Conservation (phyloP, 768 basidiomycete species). For the Serpula lacrymans region DNA sequence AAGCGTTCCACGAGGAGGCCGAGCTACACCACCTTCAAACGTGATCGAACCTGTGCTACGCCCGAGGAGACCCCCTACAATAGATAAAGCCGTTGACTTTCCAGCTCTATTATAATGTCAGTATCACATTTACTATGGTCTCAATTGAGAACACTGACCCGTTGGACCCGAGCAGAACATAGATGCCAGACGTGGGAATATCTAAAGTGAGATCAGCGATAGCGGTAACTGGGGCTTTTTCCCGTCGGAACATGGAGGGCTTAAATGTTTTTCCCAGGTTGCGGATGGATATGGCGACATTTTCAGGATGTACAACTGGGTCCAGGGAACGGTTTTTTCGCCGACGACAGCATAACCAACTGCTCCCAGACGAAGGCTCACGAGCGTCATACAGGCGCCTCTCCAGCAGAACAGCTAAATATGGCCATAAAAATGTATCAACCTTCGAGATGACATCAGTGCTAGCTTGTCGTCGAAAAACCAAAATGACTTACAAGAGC, state of each 20-base stretch:
- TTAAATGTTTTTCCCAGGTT: constrained; percentile 59
- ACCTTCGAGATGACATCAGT: constrained; percentile 38
- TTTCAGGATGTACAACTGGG: constrained; percentile 27
- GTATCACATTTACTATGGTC: not conserved
- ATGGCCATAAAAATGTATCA: constrained; percentile 73
- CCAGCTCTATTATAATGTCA: constrained; percentile 50
- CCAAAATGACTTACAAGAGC: constrained; percentile 48
- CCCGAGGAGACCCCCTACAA: constrained; percentile 60
- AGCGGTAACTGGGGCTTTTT: constrained; percentile 53
- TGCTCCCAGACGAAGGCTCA: constrained; percentile 26
- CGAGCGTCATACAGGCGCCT: constrained; percentile 57
- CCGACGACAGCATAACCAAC: constrained; percentile 20
- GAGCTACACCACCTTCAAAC: constrained; percentile 48
- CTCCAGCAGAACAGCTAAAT: constrained; percentile 58
- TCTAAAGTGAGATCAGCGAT: constrained; percentile 64
- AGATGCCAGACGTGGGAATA: constrained; percentile 72
- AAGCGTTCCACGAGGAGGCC: constrained; percentile 59
- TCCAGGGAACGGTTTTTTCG: constrained; percentile 13
- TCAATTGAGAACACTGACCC: constrained; percentile 37
- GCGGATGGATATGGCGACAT: constrained; percentile 58
- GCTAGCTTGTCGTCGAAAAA: not conserved
- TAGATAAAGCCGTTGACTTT: constrained; percentile 69
- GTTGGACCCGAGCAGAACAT: constrained; percentile 72
- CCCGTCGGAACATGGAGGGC: constrained; percentile 43
- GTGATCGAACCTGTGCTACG: constrained; percentile 56